Base-by-base conservation (phyloP, 129 eudicot species). In the Arctium minus region DNA sequence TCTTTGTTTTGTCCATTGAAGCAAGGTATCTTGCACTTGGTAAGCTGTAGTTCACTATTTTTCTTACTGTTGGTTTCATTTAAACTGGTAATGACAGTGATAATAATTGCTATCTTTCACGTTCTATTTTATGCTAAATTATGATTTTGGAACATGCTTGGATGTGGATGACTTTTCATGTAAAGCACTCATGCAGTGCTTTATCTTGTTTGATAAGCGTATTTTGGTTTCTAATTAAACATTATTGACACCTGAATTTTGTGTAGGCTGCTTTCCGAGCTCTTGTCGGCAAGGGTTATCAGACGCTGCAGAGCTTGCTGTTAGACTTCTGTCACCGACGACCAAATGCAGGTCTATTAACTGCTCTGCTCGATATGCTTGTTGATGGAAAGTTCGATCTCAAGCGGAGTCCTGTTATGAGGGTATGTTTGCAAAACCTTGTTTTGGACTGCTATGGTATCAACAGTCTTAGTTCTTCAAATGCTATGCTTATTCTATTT, bases 331-430 rank as follows among this genome's bases (percentile, higher is more conserved):
- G 93, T 84, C 94, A 88, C 46, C 84, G 97, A 84, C 87, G 90
- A 82, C 94, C 98, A 22, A 91, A 89, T 86, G 99, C 93, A 85
- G 88, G 86, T 36, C 89, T 96, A 85, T 80, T 96, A 79, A 83
- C 88, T 79, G 91, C 98, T 76, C 79, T 96, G 83, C 96, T 96
- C 13, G 99, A 93, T 86, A 90, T 96, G 99, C 90, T 96, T 86
- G 97, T 93, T 79, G 99, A 96, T 90, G 99, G 99, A 40, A 93
- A 91, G 44, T 93, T 96, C 84, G 98, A 93, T 89, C 82, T 88
- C 72, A 93, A 92, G 81, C 85, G 76, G 71, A 89, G 79, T 81
- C 87, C 90, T 75, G 88, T 88, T 60, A 93, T 96, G 73, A 88
- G 93, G 92, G 99, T 90, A 84, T 81, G 77, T 75, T 79, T 48